A percentile compares a stretch with the other conserved stretches of the same genome.
Evolutionary conservation across 116 monocot species (phyloP).

Genomic region (Papilionanthe hybrid): DNA sequence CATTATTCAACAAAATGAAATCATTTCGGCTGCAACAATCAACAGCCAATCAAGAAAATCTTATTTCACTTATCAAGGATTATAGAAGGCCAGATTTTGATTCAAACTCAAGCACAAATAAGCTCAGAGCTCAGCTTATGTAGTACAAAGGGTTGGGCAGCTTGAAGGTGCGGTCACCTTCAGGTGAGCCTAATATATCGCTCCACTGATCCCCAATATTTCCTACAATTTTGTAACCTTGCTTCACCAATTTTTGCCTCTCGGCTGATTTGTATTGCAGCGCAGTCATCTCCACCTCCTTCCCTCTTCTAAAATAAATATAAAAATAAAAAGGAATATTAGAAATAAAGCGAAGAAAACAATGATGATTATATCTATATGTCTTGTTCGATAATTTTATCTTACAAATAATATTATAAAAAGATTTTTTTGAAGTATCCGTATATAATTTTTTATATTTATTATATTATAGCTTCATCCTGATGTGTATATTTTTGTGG

Average conservation of each 20-base stretch:
- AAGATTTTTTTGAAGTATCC: too few species aligned
- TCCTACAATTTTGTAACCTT: slow-evolving; percentile 28
- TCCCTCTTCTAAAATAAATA: neutral
- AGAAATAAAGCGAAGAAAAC: neutral
- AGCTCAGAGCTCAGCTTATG: slow-evolving; percentile 2
- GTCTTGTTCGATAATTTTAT: too few species aligned
- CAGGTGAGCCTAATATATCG: slow-evolving; percentile 26
- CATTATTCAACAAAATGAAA: too few species aligned
- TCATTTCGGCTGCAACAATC: too few species aligned
- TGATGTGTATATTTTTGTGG: too few species aligned
- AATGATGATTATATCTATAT: too few species aligned
- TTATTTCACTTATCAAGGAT: too few species aligned
- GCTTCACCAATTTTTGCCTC: slow-evolving; percentile 19
- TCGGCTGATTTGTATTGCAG: slow-evolving; percentile 17
- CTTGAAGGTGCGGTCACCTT: slow-evolving; percentile 37
- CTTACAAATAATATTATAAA: too few species aligned
- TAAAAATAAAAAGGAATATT: neutral
- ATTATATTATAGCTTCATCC: too few species aligned
- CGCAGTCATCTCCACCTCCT: neutral
- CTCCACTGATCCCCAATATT: slow-evolving; percentile 52
- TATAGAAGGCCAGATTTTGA: too few species aligned
- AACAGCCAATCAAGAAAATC: too few species aligned
- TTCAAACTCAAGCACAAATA: neutral
- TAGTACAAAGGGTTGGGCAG: slow-evolving; percentile 50
- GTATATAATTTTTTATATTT: too few species aligned